These are phyloP conservation scores for Artomyces pyxidatus DNA, from an alignment of 768 basidiomycete genomes.

Conservation along the genomic window DNA sequence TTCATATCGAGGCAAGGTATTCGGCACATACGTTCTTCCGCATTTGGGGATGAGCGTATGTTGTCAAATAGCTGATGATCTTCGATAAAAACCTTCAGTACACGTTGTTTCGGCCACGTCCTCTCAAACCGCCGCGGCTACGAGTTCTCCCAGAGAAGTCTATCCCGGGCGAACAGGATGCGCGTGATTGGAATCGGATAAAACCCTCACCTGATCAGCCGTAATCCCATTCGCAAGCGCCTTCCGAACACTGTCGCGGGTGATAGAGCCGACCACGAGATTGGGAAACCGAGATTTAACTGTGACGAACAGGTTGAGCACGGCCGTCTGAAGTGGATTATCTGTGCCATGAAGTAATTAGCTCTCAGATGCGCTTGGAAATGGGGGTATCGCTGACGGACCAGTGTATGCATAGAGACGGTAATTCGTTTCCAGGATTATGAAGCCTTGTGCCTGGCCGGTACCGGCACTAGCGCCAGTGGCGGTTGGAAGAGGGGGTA, in stretches of 20 bases:
- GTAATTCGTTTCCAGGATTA: constrained; percentile 97
- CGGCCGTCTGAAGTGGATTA: constrained; percentile 93
- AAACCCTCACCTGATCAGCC: constrained; percentile 78
- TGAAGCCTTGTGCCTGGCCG: constrained; percentile 74
- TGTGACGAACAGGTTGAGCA: constrained; percentile 87
- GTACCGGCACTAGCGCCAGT: constrained; percentile 42
- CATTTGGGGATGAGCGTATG: constrained; percentile 98
- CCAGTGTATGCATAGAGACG: constrained; percentile 97
- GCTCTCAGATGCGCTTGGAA: neutral
- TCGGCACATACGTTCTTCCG: constrained; percentile 65
- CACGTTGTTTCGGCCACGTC: no score
- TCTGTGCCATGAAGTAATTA: constrained; percentile 37
- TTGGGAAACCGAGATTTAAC: constrained; percentile 95
- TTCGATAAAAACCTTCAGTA: no score
- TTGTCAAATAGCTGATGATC: constrained; percentile 93
- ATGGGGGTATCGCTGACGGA: constrained; percentile 25
- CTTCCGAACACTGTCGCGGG: constrained; percentile 90
- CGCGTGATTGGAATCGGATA: no score
- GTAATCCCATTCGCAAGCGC: constrained; percentile 93
- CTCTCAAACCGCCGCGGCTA: no score
- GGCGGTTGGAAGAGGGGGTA: constrained; percentile 67
- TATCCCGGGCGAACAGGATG: no score
- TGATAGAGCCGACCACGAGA: constrained; percentile 92
- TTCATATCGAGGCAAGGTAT: constrained; percentile 1
- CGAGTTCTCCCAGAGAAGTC: no score